Evolutionary conservation across 2,329 filamentous ascomycete species (phyloP), one percentile per base, ranked within the genome.

Genomic region (Venturia pyrina): DNA sequence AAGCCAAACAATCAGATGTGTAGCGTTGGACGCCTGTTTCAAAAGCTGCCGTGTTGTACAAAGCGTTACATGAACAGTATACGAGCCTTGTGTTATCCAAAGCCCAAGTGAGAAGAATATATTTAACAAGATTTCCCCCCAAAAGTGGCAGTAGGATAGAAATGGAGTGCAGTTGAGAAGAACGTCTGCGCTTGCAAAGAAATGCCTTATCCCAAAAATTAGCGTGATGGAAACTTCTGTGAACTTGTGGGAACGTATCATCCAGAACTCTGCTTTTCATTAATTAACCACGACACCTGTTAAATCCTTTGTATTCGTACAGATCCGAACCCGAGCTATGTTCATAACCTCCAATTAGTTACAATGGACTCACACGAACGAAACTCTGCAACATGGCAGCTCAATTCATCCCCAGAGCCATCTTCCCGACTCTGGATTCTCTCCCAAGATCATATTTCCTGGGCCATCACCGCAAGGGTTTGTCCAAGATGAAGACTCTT

Each of bases 401-500:
- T 70, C 73, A 75, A 71, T 96, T 98, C 78, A 76, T 88, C 53
- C 91, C 95, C 34, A 90, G 93, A 71, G 76, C 81, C 69, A 78
- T 80, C 64, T 98, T 96, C 76, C 86, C 88, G 48, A 80, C 87
- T 56, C 88, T 93, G 72, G 80, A 82, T 65, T 89, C 87, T 64
- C 88, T 98, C 68, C 88, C 90, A 48, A 87, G 91, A 69, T 95
- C 93, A 67, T 99, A 98, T 79, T 99, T 91, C 79, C 84, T 98
- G 60, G 95, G 95, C 68, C 95, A 99, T 78, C 95, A 99, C 81
- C 85, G 86, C 68, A 84, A 89, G 11, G 95, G 90, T 19, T 82
- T 96, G 41, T 81, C 84, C 61, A 89, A 90, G 74, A 96, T 98
- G 88, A 90, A 90, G 74, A 85, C 85, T 48, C 83, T 90, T 74